Evolutionary conservation across 495 filamentous ascomycete species (phyloP).

Genomic region (Opeltia flavorubescens): DNA sequence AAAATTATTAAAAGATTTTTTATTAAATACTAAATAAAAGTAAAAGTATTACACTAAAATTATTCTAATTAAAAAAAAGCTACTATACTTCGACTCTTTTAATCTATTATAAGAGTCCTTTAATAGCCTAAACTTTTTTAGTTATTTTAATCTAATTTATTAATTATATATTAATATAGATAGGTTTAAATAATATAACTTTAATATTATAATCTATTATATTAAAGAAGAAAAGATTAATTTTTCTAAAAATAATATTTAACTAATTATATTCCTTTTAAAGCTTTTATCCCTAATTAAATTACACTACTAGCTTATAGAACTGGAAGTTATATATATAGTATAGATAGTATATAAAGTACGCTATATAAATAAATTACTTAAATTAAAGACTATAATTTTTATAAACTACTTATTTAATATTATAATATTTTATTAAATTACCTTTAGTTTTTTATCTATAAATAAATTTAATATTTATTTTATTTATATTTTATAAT

Average conservation of each 20-base stretch:
- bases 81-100: background rate
- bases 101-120: background rate
- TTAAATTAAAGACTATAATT: no score
- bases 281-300: background rate
- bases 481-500: background rate
- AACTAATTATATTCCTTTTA: slow-evolving; percentile 7
- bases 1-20: background rate
- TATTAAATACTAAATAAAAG: background rate
- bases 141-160: no score
- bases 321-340: background rate
- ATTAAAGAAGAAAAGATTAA: background rate
- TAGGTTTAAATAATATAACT: slow-evolving; percentile 2
- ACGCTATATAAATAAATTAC: background rate
- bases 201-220: slow-evolving; percentile 7
- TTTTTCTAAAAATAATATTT: background rate
- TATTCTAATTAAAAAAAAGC: background rate
- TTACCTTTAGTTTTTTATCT: background rate
- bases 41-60: background rate
- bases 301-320: slow-evolving; percentile 1
- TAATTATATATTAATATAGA: slow-evolving; percentile 5
- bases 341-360: background rate
- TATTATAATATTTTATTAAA: background rate
- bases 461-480: background rate
- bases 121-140: no score
- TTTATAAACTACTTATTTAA: background rate